Conservation (phyloP, 345 rosid genomes). For the Eucalyptus lansdowneana region DNA sequence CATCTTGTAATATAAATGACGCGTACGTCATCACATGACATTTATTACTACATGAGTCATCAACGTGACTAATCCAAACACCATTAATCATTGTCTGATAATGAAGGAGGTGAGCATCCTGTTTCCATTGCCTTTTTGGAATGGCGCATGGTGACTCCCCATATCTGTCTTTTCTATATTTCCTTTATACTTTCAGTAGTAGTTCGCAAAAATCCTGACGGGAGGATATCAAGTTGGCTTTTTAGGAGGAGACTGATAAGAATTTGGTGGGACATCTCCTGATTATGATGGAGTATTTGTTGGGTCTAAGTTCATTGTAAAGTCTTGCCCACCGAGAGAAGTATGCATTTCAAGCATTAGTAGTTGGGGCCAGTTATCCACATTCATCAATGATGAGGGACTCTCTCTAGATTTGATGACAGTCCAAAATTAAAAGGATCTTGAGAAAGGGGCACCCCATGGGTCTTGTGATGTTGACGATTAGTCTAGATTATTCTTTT, state of each 20-base stretch:
- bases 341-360: background rate
- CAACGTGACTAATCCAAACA: background rate
- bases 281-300: background rate
- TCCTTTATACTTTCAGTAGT: background rate
- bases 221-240: background rate
- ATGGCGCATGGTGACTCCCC: background rate
- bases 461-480: background rate
- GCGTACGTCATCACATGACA: too few relatives aligned
- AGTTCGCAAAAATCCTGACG: background rate
- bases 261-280: background rate
- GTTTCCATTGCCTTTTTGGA: background rate
- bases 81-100: background rate
- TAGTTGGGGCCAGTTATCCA: background rate
- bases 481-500: background rate
- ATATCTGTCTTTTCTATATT: too few relatives aligned
- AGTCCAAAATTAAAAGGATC: background rate
- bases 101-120: background rate
- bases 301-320: background rate
- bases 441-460: background rate
- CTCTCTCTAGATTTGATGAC: background rate
- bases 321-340: background rate
- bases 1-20: background rate
- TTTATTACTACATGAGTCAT: too few relatives aligned
- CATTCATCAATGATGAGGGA: background rate
- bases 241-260: background rate